Evolutionary conservation across 1,284 basidiomycete genomes (phyloP).

Genomic region (Puccinia hordei): DNA sequence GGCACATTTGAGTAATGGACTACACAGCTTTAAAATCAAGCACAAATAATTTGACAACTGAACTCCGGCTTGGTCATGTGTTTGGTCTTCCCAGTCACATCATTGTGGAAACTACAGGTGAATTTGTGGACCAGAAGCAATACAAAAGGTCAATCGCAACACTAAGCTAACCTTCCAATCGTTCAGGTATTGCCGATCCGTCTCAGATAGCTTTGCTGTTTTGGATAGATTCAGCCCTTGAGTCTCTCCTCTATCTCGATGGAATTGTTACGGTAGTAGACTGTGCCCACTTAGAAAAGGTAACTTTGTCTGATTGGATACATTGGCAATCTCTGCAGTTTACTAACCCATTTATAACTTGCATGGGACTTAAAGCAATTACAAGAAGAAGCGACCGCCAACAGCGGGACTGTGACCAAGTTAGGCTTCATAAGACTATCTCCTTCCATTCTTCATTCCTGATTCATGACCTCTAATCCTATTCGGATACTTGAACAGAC

Average conservation of each 20-base stretch:
- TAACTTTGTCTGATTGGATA: not conserved
- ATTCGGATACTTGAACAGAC: slow-evolving; percentile 16
- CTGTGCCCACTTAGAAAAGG: slow-evolving; percentile 44
- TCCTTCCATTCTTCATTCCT: not conserved
- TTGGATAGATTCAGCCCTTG: slow-evolving; percentile 50
- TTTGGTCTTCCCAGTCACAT: slow-evolving; percentile 24
- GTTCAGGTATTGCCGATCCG: slow-evolving; percentile 47
- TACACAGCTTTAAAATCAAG: not conserved
- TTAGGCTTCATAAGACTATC: not conserved
- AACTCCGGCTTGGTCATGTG: not conserved
- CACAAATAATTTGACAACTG: not conserved
- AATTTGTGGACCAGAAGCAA: not conserved
- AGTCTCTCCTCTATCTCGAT: slow-evolving; percentile 47
- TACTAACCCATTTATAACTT: not conserved
- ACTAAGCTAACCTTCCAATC: not conserved
- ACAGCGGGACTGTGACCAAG: slow-evolving; percentile 42
- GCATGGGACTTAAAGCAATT: slow-evolving; percentile 31
- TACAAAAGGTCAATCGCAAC: not conserved
- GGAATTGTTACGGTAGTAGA: slow-evolving; percentile 49
- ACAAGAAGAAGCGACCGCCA: slow-evolving; percentile 33
- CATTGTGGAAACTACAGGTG: slow-evolving; percentile 50
- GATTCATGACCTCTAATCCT: not conserved
- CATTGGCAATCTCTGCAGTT: not conserved
- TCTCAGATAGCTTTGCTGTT: slow-evolving; percentile 50
- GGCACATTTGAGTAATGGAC: slow-evolving; percentile 47